These are phyloP conservation scores for Podospora conica DNA, from an alignment of 495 filamentous ascomycete species.

Conservation along the genomic window DNA sequence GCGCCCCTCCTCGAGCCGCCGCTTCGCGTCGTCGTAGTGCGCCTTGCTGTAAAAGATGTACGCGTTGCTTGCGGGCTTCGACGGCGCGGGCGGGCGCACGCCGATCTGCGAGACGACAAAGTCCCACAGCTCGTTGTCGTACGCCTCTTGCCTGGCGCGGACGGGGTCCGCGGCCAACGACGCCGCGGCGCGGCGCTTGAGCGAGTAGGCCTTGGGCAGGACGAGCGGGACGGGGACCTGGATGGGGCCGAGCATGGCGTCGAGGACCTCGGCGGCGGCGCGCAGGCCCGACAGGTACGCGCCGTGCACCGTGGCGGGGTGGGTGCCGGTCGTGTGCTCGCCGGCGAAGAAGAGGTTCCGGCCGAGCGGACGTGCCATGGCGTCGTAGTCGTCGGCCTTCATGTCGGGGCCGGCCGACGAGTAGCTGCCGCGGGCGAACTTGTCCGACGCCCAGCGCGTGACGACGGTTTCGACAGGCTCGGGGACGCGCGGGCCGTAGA, in stretches of 20 bases:
- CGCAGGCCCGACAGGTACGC: constrained; percentile 91
- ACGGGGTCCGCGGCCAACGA: constrained; percentile 44
- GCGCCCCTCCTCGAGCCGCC: constrained; percentile 61
- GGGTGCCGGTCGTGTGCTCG: constrained; percentile 89
- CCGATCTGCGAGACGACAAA: constrained; percentile 66
- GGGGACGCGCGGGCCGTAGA: constrained; percentile 54
- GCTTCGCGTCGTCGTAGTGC: constrained; percentile 68
- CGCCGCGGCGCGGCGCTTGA: constrained; percentile 51
- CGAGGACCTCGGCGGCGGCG: constrained; percentile 78
- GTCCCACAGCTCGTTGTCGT: constrained; percentile 67
- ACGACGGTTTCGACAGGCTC: constrained; percentile 80
- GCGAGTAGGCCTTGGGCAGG: constrained; percentile 48
- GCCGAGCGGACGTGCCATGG: constrained; percentile 78
- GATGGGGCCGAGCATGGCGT: constrained; percentile 74
- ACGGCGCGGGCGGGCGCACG: constrained; percentile 61
- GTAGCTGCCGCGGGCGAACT: constrained; percentile 85
- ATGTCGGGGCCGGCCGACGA: constrained; percentile 82
- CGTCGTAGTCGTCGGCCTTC: constrained; percentile 81
- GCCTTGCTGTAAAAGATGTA: constrained; percentile 76
- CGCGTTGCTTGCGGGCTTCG: constrained; percentile 62
- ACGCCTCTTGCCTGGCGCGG: constrained; percentile 54
- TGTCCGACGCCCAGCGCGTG: constrained; percentile 88
- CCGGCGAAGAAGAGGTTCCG: constrained; percentile 96
- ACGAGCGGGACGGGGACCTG: constrained; percentile 68
- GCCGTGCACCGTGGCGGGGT: constrained; percentile 94